Percentiles rank a stretch among this genome's conserved stretches.
Conservation (phyloP, 805 yeast species). For the Metschnikowia drakensbergensis region DNA sequence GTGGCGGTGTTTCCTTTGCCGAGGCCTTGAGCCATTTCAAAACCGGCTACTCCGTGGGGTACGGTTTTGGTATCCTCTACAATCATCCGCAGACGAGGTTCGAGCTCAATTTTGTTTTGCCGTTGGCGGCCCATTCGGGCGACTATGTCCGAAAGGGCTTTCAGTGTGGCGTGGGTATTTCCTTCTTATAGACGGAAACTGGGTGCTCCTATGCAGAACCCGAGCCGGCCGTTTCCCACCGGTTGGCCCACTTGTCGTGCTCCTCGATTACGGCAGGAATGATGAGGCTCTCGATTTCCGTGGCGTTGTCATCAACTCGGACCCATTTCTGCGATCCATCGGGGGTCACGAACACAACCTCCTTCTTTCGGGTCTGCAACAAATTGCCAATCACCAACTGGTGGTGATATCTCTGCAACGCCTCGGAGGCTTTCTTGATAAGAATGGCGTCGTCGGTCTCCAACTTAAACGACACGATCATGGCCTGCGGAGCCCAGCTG, state of each 20-base stretch:
- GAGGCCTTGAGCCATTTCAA: constrained; percentile 13
- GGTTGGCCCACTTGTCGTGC: constrained; percentile 60
- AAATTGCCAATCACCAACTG: constrained; percentile 93
- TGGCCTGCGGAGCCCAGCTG: constrained; percentile 91
- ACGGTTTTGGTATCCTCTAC: constrained; percentile 49
- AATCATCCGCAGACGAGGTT: constrained; percentile 57
- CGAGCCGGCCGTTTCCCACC: background rate
- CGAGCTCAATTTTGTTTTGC: constrained; percentile 54
- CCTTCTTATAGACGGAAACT: constrained; percentile 40
- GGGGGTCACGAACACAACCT: constrained; percentile 78
- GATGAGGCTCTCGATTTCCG: constrained; percentile 74
- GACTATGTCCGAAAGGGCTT: constrained; percentile 50
- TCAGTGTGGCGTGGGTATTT: constrained; percentile 58
- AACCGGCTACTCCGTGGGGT: constrained; percentile 32
- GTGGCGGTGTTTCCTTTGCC: constrained; percentile 6
- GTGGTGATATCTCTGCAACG: constrained; percentile 82
- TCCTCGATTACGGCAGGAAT: constrained; percentile 68
- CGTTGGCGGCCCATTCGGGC: constrained; percentile 40
- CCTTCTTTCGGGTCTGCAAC: constrained; percentile 79
- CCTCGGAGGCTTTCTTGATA: constrained; percentile 70
- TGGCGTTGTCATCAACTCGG: constrained; percentile 28
- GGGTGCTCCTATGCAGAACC: background rate
- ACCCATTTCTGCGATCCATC: constrained; percentile 48
- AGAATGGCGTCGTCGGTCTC: constrained; percentile 80
- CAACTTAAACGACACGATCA: constrained; percentile 90